Evolutionary conservation across 2,329 filamentous ascomycete genomes (phyloP).

Genomic region (Thielaviopsis ethacetica): DNA sequence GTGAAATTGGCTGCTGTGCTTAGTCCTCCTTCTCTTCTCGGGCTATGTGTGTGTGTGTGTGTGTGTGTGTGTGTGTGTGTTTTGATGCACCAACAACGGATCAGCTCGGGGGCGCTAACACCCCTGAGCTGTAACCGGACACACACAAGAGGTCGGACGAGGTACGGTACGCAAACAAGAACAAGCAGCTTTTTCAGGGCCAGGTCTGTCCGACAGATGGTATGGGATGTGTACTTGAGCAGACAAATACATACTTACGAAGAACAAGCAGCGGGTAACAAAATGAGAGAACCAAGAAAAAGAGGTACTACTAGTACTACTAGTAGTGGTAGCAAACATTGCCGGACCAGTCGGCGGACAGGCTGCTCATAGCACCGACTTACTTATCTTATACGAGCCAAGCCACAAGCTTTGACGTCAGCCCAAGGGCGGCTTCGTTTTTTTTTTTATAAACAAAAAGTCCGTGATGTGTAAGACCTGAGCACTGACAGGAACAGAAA

Average conservation of each 20-base stretch:
- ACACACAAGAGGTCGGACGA: background rate
- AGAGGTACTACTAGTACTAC: no score
- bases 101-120: background rate
- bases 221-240: no score
- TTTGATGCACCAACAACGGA: background rate
- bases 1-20: background rate
- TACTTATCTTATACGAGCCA: background rate
- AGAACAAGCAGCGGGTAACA: background rate
- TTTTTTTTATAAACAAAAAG: background rate
- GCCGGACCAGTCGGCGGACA: background rate
- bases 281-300: background rate
- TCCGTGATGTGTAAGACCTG: background rate
- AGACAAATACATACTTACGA: background rate
- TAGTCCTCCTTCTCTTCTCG: background rate
- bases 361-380: background rate
- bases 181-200: background rate
- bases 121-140: background rate
- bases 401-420: background rate
- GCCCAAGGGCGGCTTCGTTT: background rate
- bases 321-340: no score
- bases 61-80: background rate
- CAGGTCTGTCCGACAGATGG: background rate
- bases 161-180: background rate
- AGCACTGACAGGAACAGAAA: background rate
- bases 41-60: background rate